phyloP scores from a whole-genome alignment of 352 stramenopile genomes.

The Phytophthora constricta region DNA sequence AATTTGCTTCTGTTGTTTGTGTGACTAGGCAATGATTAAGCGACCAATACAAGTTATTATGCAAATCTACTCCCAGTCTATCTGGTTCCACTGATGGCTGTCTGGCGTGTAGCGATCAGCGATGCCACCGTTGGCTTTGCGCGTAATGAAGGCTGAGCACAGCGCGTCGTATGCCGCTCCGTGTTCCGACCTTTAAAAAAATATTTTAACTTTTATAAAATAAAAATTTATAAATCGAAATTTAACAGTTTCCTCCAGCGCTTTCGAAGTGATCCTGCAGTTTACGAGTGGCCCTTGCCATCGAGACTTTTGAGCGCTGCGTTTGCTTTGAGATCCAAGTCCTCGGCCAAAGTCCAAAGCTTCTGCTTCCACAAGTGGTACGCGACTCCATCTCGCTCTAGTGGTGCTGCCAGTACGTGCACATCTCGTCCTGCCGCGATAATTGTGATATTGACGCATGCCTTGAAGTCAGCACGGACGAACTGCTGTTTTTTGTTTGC shows the following conservation, averaged over 20 bases:
- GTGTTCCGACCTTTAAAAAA: background rate
- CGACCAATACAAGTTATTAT: no score
- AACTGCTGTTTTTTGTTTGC: background rate
- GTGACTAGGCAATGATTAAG: no score
- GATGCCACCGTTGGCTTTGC: constrained; percentile 6
- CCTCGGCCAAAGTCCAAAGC: background rate
- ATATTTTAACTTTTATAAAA: no score
- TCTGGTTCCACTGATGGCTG: background rate
- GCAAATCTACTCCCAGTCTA: background rate
- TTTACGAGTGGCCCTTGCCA: background rate
- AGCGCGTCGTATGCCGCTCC: constrained; percentile 6
- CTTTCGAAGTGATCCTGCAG: constrained; percentile 3
- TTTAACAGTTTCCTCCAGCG: constrained; percentile 19
- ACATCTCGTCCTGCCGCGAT: background rate
- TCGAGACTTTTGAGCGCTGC: background rate
- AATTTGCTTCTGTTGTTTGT: no score
- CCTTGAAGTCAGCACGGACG: background rate
- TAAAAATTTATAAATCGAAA: no score
- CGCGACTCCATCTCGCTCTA: background rate
- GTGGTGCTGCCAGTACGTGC: background rate
- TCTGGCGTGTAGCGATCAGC: constrained; percentile 2
- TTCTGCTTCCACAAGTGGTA: no score
- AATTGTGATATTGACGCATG: background rate
- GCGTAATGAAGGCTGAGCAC: constrained; percentile 17
- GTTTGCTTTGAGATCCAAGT: background rate